Conservation (phyloP, 1,284 basidiomycete genomes). For the Vanrija humicola region DNA sequence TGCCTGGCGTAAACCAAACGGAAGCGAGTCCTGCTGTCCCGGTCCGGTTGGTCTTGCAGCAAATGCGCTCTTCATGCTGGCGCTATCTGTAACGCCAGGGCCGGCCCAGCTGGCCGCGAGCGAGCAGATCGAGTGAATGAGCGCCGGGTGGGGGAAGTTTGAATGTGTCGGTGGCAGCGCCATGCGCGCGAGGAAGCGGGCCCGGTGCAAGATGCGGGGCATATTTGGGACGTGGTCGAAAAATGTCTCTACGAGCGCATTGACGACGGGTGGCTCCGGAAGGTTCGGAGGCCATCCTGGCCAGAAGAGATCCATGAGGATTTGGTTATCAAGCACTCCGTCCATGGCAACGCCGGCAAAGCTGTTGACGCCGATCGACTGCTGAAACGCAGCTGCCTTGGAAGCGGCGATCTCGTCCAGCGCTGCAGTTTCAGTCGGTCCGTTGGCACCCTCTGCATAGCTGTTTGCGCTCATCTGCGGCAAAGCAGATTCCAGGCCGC, state of each 20-base stretch:
- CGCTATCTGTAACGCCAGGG: slow-evolving; percentile 2
- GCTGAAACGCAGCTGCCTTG: not conserved
- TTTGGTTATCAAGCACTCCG: slow-evolving; percentile 31
- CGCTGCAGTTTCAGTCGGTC: not conserved
- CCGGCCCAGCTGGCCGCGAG: slow-evolving; percentile 40
- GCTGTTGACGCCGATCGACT: not conserved
- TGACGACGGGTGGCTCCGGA: slow-evolving; percentile 46
- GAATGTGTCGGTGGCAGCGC: slow-evolving; percentile 50
- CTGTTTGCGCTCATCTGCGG: not conserved
- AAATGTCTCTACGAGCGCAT: slow-evolving; percentile 45
- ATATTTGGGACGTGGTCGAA: slow-evolving; percentile 45
- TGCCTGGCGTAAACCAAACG: slow-evolving; percentile 36
- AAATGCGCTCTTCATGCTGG: not conserved
- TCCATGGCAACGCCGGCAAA: slow-evolving; percentile 6
- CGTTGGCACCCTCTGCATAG: slow-evolving; percentile 8
- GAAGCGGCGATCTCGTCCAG: not conserved
- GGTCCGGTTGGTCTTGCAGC: not conserved
- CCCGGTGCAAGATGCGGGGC: slow-evolving; percentile 44
- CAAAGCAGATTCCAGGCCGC: not conserved
- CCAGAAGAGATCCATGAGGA: slow-evolving; percentile 46
- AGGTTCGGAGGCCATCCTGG: slow-evolving; percentile 48
- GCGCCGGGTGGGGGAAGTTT: slow-evolving; percentile 49
- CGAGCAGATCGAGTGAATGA: slow-evolving; percentile 51
- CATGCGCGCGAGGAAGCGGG: slow-evolving; percentile 48
- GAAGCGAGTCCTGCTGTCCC: slow-evolving; percentile 1